Evolutionary conservation across 139 green algal species (phyloP).

Genomic region (Haematococcus lacustris): DNA sequence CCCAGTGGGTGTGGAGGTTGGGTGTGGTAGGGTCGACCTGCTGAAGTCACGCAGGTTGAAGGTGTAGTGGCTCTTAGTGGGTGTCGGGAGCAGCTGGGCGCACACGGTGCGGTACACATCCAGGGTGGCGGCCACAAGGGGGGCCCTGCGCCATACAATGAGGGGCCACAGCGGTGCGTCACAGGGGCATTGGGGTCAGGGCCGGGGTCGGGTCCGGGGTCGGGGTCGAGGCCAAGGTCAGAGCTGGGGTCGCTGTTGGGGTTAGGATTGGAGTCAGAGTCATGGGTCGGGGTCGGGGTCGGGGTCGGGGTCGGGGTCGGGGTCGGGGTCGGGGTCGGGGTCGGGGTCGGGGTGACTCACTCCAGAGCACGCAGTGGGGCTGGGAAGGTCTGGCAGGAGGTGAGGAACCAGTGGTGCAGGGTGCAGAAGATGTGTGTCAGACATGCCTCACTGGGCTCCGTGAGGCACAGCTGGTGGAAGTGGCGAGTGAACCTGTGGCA

Average conservation of each 20-base stretch:
- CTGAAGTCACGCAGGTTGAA: constrained; percentile 59
- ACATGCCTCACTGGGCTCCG: constrained; percentile 30
- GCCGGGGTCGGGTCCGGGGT: no score
- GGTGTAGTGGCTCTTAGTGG: constrained; percentile 52
- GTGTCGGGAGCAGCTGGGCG: constrained; percentile 46
- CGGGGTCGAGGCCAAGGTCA: no score
- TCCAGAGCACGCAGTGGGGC: constrained; percentile 12
- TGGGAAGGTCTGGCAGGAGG: constrained; percentile 28
- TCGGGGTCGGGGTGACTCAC: no score
- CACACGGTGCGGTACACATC: constrained; percentile 48
- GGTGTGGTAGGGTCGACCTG: background rate
- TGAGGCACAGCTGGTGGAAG: constrained; percentile 43
- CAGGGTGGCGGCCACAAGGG: constrained; percentile 33
- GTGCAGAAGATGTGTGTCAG: constrained; percentile 59
- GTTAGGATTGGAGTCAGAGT: no score
- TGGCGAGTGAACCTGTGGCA: constrained; percentile 56
- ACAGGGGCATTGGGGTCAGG: no score
- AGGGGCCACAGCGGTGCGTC: no score
- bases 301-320: no score
- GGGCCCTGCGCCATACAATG: no score
- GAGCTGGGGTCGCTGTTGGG: no score
- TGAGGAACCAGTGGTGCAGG: constrained; percentile 58
- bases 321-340: no score
- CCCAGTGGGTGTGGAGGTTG: background rate
- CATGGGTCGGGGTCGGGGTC: no score